Evolutionary conservation across 2,329 filamentous ascomycete genomes (phyloP), one percentile per base, ranked within the genome.

Genomic region (Thielaviopsis populi): DNA sequence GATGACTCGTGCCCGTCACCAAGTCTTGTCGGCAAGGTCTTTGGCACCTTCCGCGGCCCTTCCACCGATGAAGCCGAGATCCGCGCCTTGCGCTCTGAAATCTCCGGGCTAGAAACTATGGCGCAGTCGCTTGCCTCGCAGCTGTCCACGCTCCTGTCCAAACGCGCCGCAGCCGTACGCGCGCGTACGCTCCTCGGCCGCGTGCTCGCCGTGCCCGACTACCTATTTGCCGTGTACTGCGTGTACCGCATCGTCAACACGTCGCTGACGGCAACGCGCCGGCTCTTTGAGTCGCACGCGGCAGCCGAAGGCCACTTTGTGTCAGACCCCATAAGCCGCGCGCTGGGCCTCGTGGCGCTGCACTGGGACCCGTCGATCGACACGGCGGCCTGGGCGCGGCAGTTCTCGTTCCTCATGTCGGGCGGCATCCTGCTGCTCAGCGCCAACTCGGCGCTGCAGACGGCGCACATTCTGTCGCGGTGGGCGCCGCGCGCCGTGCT

Each of bases 291-390:
- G 64, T 74, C 76, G 0, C 56, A 37, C 3, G 65, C 69, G 13
- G 72, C 75, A 41, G 11, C 61, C 30, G n/a, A 42, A 48, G 42
- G 59, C 24, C 67, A 70, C 11, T 59, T 50, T 54, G 63, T 58
- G 40, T 74, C 72, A 67, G 91, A 95, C 71, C 90, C 90, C 0
- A 88, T 95, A 71, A 95, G 88, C 75, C 87, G 89, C 68, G 80
- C 92, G 67, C 81, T 95, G 8, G 88, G 88, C 4, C 79, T 95
- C 13, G 75, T 95, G 19, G 89, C 88, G 3, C 86, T 87, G 64
- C 88, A 95, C 74, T 91, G 88, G 82, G 88, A 95, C 71, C 88
- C 88, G 2, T 83, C 85, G 66, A 81, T 95, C 30, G 88, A 95
- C 74, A 88, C 90, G 70, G 80, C 84, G 11, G 87, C 88, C 10